Percentiles rank a stretch among this genome's conserved stretches.
Evolutionary conservation across 345 rosid species (phyloP).

Genomic region (Adansonia digitata): DNA sequence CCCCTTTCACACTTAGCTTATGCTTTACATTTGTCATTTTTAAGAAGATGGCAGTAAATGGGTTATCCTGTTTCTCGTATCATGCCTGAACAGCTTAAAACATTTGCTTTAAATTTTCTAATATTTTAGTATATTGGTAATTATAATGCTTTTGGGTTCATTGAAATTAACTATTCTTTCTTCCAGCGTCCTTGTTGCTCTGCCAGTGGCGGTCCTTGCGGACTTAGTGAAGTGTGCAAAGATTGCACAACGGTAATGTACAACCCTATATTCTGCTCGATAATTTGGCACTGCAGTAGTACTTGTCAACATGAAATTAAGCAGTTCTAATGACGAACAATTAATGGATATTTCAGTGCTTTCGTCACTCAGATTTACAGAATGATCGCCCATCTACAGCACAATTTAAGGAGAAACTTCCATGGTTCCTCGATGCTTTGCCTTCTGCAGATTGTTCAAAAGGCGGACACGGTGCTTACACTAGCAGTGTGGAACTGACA

Average conservation of each 20-base stretch:
- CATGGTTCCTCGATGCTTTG: conserved; percentile 89
- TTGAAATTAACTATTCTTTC: conserved; percentile 13
- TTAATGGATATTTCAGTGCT: conserved; percentile 60
- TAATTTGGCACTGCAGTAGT: background rate
- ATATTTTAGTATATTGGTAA: background rate
- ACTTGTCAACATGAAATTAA: conserved; percentile 11
- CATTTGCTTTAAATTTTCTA: background rate
- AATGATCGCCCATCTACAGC: conserved; percentile 80
- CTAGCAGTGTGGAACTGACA: conserved; percentile 74
- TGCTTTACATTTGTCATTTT: background rate
- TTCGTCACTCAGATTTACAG: conserved; percentile 78
- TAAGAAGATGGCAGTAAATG: background rate
- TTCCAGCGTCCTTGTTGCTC: conserved; percentile 90
- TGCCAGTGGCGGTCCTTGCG: conserved; percentile 50
- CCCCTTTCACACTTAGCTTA: background rate
- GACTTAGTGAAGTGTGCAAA: conserved; percentile 69
- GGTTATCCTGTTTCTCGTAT: background rate
- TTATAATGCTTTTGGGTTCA: background rate
- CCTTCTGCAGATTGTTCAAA: conserved; percentile 98
- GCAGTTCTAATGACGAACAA: conserved; percentile 6
- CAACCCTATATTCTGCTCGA: background rate
- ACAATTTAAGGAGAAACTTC: conserved; percentile 89
- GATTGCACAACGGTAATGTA: conserved; percentile 92
- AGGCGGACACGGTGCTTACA: conserved; percentile 98
- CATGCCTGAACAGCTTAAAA: background rate